These are phyloP conservation scores for Aspergillus campestris DNA, from an alignment of 495 filamentous ascomycete species.

Conservation along the genomic window DNA sequence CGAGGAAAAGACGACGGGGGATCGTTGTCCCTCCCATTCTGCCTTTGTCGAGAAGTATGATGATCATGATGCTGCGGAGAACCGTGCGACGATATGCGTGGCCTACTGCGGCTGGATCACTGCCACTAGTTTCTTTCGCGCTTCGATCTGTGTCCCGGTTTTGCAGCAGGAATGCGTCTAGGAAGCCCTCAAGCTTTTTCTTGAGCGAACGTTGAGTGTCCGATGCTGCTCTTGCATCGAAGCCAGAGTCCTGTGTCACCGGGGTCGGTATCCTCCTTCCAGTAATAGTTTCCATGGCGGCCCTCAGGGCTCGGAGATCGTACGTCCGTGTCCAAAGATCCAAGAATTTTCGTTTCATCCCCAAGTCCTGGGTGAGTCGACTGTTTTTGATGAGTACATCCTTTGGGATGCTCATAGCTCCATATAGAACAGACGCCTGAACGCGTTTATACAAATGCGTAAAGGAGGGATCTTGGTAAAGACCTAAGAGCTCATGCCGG, in stretches of 20 bases:
- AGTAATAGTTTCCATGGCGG: constrained; percentile 52
- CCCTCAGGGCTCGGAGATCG: constrained; percentile 37
- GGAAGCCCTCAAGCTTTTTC: constrained; percentile 40
- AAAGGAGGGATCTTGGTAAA: constrained; percentile 50
- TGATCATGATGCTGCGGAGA: constrained; percentile 52
- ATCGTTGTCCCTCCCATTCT: constrained; percentile 19
- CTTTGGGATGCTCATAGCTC: constrained; percentile 50
- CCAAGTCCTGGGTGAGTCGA: constrained; percentile 50
- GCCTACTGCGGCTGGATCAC: constrained; percentile 28
- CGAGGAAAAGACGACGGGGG: constrained; percentile 35
- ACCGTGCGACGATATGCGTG: constrained; percentile 48
- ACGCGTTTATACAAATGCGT: constrained; percentile 49
- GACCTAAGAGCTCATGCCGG: constrained; percentile 35
- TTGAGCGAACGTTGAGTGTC: constrained; percentile 22
- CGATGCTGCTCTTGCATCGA: not conserved
- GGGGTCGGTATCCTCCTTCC: constrained; percentile 42
- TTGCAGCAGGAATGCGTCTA: constrained; percentile 50
- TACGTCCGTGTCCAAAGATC: constrained; percentile 52
- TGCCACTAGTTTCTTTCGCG: constrained; percentile 7
- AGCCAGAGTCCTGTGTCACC: not conserved
- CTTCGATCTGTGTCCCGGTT: constrained; percentile 43
- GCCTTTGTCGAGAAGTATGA: constrained; percentile 50
- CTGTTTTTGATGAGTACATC: constrained; percentile 35
- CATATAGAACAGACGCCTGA: constrained; percentile 56
- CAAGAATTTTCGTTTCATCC: constrained; percentile 48